Conservation (phyloP, 306 rosid species). For the Cucurbita maxima region DNA sequence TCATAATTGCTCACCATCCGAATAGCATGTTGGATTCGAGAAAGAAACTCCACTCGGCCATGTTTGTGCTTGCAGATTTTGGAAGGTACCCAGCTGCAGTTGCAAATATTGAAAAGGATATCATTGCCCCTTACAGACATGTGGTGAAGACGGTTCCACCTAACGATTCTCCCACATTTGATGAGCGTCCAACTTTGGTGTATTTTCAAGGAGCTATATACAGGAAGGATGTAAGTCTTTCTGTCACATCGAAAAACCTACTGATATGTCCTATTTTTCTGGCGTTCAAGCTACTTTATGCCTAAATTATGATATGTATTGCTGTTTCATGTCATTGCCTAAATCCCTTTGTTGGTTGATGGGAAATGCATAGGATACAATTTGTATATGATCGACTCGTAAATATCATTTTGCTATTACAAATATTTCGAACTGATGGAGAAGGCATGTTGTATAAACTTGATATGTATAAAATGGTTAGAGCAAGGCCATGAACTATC, state of each 20-base stretch:
- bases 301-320: background rate
- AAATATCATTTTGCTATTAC: background rate
- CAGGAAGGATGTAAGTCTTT: slow-evolving; percentile 83
- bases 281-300: background rate
- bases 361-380: background rate
- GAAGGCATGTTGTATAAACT: background rate
- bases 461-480: background rate
- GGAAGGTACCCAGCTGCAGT: slow-evolving; percentile 74
- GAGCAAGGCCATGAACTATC: background rate
- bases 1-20: slow-evolving; percentile 85
- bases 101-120: slow-evolving; percentile 75
- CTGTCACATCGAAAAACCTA: background rate
- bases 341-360: background rate
- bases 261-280: background rate
- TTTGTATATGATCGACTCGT: background rate
- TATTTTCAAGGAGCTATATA: slow-evolving; percentile 88
- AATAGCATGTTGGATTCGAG: slow-evolving; percentile 80
- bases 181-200: slow-evolving; percentile 50
- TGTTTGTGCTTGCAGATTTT: slow-evolving; percentile 88
- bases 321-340: background rate
- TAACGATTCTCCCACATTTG: slow-evolving; percentile 47
- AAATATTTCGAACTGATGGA: background rate
- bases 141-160: slow-evolving; percentile 39
- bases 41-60: slow-evolving; percentile 60
- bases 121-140: slow-evolving; percentile 85